Evolutionary conservation across 768 basidiomycete species (phyloP).

Genomic region (Suillus plorans): DNA sequence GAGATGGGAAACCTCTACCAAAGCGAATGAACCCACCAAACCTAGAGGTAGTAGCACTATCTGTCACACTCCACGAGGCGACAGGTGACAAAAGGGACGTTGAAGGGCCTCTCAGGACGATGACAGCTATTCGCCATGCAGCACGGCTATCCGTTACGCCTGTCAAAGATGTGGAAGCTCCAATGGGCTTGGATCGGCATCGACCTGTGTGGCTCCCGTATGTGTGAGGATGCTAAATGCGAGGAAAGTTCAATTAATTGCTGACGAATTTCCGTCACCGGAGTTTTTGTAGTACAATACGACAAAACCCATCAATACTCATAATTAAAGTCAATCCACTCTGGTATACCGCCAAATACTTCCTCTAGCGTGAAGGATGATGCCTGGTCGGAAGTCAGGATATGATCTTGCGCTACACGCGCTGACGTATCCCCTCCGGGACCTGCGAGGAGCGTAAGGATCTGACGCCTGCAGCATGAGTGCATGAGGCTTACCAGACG

Average conservation of each 20-base stretch:
- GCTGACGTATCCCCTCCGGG: slow-evolving; percentile 47
- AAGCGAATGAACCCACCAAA: slow-evolving; percentile 30
- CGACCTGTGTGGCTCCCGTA: slow-evolving; percentile 19
- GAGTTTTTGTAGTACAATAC: background rate
- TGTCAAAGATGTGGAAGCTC: slow-evolving; percentile 38
- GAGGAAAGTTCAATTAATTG: background rate
- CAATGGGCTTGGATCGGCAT: slow-evolving; percentile 32
- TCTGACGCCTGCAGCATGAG: background rate
- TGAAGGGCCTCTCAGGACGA: slow-evolving; percentile 17
- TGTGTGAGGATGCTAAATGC: background rate
- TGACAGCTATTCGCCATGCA: slow-evolving; percentile 48
- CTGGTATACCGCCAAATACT: slow-evolving; percentile 50
- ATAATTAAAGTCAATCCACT: slow-evolving; percentile 59
- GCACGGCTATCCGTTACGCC: slow-evolving; percentile 44
- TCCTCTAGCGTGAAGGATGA: slow-evolving; percentile 41
- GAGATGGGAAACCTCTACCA: slow-evolving; percentile 40
- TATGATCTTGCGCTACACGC: slow-evolving; percentile 48
- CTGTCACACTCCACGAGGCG: slow-evolving; percentile 28
- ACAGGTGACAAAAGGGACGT: slow-evolving; percentile 12
- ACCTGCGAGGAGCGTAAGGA: slow-evolving; percentile 30
- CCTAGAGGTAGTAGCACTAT: slow-evolving; percentile 38
- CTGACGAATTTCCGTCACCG: background rate
- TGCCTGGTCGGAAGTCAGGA: slow-evolving; percentile 32
- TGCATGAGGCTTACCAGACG: slow-evolving; percentile 37
- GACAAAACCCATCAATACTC: slow-evolving; percentile 25